These are phyloP conservation scores for Aspergillus sojae DNA, from an alignment of 2,329 filamentous ascomycete genomes.

Conservation along the genomic window DNA sequence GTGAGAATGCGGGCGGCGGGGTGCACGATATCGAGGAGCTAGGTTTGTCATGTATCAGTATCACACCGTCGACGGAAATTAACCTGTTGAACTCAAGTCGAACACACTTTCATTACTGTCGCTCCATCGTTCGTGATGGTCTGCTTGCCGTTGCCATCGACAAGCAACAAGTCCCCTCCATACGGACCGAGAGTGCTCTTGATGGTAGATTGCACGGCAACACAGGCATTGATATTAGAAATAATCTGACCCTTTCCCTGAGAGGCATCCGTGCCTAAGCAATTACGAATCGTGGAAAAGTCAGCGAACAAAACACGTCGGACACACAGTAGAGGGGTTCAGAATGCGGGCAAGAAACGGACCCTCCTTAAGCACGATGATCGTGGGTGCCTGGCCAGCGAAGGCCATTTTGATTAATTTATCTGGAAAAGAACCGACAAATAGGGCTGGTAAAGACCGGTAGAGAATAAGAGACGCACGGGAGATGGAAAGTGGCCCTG, in stretches of 20 bases:
- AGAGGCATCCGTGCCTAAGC: constrained; percentile 87
- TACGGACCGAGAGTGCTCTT: constrained; percentile 95
- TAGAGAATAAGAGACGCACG: constrained; percentile 13
- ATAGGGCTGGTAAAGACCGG: constrained; percentile 14
- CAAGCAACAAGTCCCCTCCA: constrained; percentile 92
- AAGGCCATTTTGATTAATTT: constrained; percentile 73
- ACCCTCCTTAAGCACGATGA: constrained; percentile 98
- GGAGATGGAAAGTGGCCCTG: constrained; percentile 30
- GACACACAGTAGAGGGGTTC: constrained; percentile 26
- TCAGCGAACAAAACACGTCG: constrained; percentile 28
- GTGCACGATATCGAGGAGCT: constrained; percentile 98
- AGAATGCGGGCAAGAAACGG: constrained; percentile 46
- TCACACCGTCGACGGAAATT: background rate
- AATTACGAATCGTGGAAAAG: constrained; percentile 9
- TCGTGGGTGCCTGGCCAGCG: constrained; percentile 95
- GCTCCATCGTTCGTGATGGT: constrained; percentile 99
- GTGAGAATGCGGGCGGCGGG: constrained; percentile 95
- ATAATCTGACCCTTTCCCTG: constrained; percentile 96
- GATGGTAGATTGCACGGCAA: constrained; percentile 93
- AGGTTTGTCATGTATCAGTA: constrained; percentile 20
- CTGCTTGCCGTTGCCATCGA: constrained; percentile 91
- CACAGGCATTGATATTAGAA: constrained; percentile 97
- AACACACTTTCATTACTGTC: constrained; percentile 93
- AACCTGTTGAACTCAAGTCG: background rate
- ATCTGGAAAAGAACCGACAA: constrained; percentile 20